These are phyloP conservation scores for Eutrema japonicum DNA, from an alignment of 345 rosid species.

Conservation along the genomic window DNA sequence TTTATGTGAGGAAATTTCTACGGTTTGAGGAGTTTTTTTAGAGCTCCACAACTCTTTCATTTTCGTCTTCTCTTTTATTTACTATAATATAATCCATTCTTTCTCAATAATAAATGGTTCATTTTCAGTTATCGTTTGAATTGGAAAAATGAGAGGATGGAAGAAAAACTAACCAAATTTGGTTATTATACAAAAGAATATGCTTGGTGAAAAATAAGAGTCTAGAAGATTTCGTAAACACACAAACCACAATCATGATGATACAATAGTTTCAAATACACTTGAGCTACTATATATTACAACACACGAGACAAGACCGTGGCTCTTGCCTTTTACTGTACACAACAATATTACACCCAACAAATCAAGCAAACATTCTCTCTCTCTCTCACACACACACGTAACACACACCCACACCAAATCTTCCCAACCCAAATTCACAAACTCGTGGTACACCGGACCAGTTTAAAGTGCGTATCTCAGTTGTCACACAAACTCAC, in stretches of 20 bases:
- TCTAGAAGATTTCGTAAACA: background rate
- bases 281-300: background rate
- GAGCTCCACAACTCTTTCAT: slow-evolving; percentile 24
- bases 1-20: slow-evolving; percentile 22
- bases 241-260: slow-evolving; percentile 8
- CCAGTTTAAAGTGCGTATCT: background rate
- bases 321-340: slow-evolving; percentile 24
- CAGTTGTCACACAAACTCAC: slow-evolving; percentile 56
- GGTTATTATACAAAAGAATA: too few species aligned
- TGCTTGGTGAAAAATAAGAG: background rate
- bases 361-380: slow-evolving; percentile 28
- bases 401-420: slow-evolving; percentile 14
- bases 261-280: slow-evolving; percentile 12
- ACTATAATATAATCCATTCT: background rate
- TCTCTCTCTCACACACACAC: slow-evolving; percentile 10
- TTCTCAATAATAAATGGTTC: too few species aligned
- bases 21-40: slow-evolving; percentile 25
- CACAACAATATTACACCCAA: slow-evolving; percentile 35
- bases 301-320: slow-evolving; percentile 27
- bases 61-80: slow-evolving; percentile 1
- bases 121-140: too few species aligned
- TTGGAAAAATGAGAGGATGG: too few species aligned
- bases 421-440: slow-evolving; percentile 20
- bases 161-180: background rate
- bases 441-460: slow-evolving; percentile 9